Evolutionary conservation across 108 stramenopile genomes (phyloP).

Genomic region (Craspedostauros australis): DNA sequence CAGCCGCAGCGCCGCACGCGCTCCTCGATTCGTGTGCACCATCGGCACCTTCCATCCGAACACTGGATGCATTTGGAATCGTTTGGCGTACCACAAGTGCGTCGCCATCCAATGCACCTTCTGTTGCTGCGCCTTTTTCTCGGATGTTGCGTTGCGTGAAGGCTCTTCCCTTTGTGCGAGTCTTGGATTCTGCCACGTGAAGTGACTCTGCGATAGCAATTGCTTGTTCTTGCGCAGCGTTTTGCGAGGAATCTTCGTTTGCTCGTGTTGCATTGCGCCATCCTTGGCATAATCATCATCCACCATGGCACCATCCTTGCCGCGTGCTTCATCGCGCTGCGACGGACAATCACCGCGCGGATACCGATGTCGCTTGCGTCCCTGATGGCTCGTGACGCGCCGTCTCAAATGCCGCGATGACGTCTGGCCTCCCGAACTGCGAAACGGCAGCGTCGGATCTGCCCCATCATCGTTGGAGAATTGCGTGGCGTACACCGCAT

Average conservation of each 20-base stretch:
- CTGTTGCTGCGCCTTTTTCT: constrained; percentile 4
- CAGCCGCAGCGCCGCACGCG: constrained; percentile 61
- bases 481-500: background rate
- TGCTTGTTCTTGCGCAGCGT: constrained; percentile 8
- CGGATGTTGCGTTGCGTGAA: background rate
- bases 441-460: constrained; percentile 2
- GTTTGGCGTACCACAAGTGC: constrained; percentile 81
- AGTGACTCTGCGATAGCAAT: constrained; percentile 12
- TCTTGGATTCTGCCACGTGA: constrained; percentile 19
- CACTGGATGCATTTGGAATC: constrained; percentile 63
- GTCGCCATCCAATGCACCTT: constrained; percentile 59
- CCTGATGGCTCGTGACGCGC: constrained; percentile 53
- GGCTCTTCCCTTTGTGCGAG: too few relatives aligned
- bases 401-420: constrained; percentile 75
- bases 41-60: constrained; percentile 69
- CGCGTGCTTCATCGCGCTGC: background rate
- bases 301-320: background rate
- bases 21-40: constrained; percentile 66
- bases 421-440: constrained; percentile 57
- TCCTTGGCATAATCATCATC: constrained; percentile 8
- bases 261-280: background rate
- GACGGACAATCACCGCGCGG: constrained; percentile 18
- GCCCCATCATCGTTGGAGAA: background rate
- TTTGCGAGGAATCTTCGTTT: constrained; percentile 5
- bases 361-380: constrained; percentile 50